These are phyloP conservation scores for Elsinoe necatrix DNA, from an alignment of 2,329 filamentous ascomycete species.

Conservation along the genomic window DNA sequence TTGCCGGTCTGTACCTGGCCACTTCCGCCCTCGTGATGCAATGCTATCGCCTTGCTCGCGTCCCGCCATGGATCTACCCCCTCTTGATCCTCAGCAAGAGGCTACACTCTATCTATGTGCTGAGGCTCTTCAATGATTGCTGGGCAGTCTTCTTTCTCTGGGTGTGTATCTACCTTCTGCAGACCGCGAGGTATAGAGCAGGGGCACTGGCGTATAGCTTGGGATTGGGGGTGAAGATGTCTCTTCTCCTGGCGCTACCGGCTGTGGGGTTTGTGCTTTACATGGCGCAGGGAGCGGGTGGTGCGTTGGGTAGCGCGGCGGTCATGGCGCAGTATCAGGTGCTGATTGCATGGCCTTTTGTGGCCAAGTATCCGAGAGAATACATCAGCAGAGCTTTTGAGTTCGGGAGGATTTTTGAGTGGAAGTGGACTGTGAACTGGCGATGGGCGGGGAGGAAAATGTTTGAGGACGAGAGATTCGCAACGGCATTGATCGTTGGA, in stretches of 20 bases:
- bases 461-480: constrained; percentile 67
- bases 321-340: constrained; percentile 71
- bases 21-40: constrained; percentile 69
- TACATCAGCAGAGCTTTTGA: constrained; percentile 84
- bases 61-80: constrained; percentile 79
- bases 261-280: constrained; percentile 70
- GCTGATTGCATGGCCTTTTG: constrained; percentile 58
- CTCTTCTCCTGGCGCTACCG: constrained; percentile 70
- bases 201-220: constrained; percentile 66
- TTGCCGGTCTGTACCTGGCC: constrained; percentile 68
- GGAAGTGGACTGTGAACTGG: constrained; percentile 99
- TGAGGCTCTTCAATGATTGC: constrained; percentile 93
- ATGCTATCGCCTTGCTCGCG: constrained; percentile 69
- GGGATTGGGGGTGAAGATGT: constrained; percentile 93
- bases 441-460: constrained; percentile 77
- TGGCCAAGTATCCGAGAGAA: constrained; percentile 53
- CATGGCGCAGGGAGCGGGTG: constrained; percentile 58
- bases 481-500: constrained; percentile 54
- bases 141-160: constrained; percentile 80
- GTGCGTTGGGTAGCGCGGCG: constrained; percentile 58
- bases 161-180: constrained; percentile 68
- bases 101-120: constrained; percentile 83
- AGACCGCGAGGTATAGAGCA: constrained; percentile 63
- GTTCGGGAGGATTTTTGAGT: constrained; percentile 81
- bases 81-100: constrained; percentile 84